Evolutionary conservation across 2,329 filamentous ascomycete species (phyloP), one percentile per base, ranked within the genome.

Genomic region (Lachnellula arida): DNA sequence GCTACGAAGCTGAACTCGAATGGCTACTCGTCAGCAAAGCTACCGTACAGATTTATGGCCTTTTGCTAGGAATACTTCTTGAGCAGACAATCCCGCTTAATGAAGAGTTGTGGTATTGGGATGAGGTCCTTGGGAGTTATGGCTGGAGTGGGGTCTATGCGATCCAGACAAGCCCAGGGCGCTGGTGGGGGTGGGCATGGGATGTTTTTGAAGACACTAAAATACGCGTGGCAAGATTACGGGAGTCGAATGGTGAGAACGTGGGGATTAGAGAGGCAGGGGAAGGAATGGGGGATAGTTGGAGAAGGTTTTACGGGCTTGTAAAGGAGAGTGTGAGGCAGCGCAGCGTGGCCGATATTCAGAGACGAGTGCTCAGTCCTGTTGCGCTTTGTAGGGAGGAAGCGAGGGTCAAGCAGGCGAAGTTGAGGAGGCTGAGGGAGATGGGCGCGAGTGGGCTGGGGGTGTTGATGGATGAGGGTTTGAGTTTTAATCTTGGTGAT

Each of bases 81-180:
- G 87, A 93, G 54, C 88, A 94, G 65, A 95, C 91, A 11, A 85
- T 93, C 11, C 87, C 87, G 0, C 73, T 99, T 17, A 89, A 85
- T 65, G 86, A 96, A 62, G 91, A 96, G 64, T 86, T 96, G 23
- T 92, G 88, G 84, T 97, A 97, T 71, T 99, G 94, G 94, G 90
- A 96, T 67, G 88, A 94, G 63, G 81, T 97, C 2, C 75, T 96
- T 32, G 82, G 84, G 9, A 95, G 90, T 0, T 87, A 90, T 63
- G 80, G 84, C 49, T 89, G 87, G 67, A 92, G 89, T 61, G 87
- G 85, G 34, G 70, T 97, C 3, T 97, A 97, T 72, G 87, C 89
- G 14, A 74, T 95, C 8, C 94, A 99, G 71, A 96, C 87, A 0
- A 90, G 87, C 0, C 94, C 94, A 0, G 66, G 86, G 42, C 81